phyloP scores from a whole-genome alignment of 2,329 filamentous ascomycete species.

The Cladobotryum mycophilum region DNA sequence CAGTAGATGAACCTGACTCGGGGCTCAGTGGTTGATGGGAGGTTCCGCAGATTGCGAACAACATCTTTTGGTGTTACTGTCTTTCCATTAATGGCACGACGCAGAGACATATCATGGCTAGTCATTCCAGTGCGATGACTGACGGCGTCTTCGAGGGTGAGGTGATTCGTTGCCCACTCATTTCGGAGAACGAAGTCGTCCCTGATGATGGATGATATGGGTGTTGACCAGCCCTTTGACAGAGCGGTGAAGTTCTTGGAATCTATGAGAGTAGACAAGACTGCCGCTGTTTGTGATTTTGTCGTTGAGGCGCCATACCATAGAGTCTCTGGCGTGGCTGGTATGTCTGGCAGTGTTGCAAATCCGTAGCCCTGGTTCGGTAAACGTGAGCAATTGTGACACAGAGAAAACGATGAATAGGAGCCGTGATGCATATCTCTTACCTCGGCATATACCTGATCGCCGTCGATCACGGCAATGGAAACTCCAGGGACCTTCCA shows the following conservation, averaged over 20 bases:
- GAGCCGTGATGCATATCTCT: neutral
- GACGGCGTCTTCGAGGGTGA: slow-evolving; percentile 49
- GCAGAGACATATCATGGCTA: slow-evolving; percentile 29
- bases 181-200: slow-evolving; percentile 47
- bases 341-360: slow-evolving; percentile 30
- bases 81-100: slow-evolving; percentile 23
- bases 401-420: neutral
- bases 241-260: slow-evolving; percentile 21
- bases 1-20: slow-evolving; percentile 42
- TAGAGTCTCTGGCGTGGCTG: slow-evolving; percentile 39
- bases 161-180: slow-evolving; percentile 38
- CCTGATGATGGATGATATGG: slow-evolving; percentile 39
- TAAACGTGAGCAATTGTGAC: neutral
- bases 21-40: slow-evolving; percentile 38
- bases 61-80: slow-evolving; percentile 27
- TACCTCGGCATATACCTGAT: slow-evolving; percentile 21
- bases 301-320: slow-evolving; percentile 51
- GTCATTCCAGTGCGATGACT: slow-evolving; percentile 47
- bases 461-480: slow-evolving; percentile 24
- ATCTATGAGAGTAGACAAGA: slow-evolving; percentile 44
- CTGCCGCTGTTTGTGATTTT: slow-evolving; percentile 45
- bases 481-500: slow-evolving; percentile 22
- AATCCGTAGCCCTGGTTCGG: slow-evolving; percentile 25
- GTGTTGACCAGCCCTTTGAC: slow-evolving; percentile 39
- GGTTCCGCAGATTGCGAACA: slow-evolving; percentile 38